Evolutionary conservation across 331 rosid species (phyloP).

Genomic region (Ulmus americana): DNA sequence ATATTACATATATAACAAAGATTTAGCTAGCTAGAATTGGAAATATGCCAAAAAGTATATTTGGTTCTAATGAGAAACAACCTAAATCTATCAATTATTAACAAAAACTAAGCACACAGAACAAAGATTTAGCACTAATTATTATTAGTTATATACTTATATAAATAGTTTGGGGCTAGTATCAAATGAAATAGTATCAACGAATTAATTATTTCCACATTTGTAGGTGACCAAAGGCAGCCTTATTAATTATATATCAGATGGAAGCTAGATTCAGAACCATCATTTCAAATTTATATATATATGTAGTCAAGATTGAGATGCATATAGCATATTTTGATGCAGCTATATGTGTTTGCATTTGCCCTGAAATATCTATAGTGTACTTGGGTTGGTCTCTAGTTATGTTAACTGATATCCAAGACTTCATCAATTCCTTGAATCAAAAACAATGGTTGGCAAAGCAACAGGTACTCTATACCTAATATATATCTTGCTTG

Average conservation of each 20-base stretch:
- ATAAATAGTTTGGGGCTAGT: no score
- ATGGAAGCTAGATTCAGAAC: not conserved
- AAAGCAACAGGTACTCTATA: constrained; percentile 63
- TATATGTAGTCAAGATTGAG: not conserved
- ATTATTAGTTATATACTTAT: no score
- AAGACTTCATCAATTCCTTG: constrained; percentile 36
- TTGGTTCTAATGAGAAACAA: no score
- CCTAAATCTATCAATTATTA: no score
- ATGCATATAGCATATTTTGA: not conserved
- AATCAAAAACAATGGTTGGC: constrained; percentile 35
- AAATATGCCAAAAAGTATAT: no score
- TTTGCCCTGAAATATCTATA: not conserved
- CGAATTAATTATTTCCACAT: no score
- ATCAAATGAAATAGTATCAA: no score
- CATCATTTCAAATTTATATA: not conserved
- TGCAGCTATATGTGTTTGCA: not conserved
- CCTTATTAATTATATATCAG: not conserved
- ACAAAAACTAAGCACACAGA: no score
- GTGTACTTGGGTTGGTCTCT: constrained; percentile 9
- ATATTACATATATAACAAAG: no score
- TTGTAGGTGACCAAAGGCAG: not conserved
- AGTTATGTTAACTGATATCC: constrained; percentile 22
- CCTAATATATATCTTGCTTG: constrained; percentile 46
- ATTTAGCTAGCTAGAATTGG: no score
- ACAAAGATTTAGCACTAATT: no score